Percentiles rank a stretch among this genome's conserved stretches.
phyloP scores from a whole-genome alignment of 805 yeast species.

The Candida argentea region DNA sequence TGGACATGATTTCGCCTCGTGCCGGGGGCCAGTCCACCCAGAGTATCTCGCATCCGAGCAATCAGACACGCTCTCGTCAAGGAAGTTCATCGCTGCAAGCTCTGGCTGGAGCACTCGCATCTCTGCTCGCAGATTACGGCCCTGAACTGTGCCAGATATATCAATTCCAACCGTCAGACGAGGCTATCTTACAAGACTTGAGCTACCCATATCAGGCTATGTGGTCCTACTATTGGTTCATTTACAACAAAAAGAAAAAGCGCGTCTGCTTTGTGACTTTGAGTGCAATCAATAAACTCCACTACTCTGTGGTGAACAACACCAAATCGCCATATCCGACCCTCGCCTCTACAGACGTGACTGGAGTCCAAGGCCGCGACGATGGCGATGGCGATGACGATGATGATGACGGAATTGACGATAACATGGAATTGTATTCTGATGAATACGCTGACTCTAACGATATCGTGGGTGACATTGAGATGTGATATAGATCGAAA shows the following conservation, averaged over 20 bases:
- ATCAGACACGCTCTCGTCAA: conserved; percentile 16
- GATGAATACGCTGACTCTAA: conserved; percentile 15
- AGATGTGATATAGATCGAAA: conserved; percentile 13
- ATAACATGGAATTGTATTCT: conserved; percentile 13
- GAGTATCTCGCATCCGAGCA: conserved; percentile 10
- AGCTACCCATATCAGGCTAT: conserved; percentile 35
- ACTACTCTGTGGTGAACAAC: conserved; percentile 22
- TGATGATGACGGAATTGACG: conserved; percentile 16
- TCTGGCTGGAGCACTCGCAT: conserved; percentile 1
- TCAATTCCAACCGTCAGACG: conserved; percentile 53
- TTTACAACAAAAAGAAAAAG: conserved; percentile 83
- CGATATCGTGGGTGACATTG: conserved; percentile 30
- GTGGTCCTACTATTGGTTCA: conserved; percentile 85
- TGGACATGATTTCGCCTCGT: conserved; percentile 44
- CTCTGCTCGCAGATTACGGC: neutral
- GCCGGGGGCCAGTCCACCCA: conserved; percentile 9
- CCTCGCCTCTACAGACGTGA: conserved; percentile 1
- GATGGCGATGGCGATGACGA: conserved; percentile 8
- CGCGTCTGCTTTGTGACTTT: conserved; percentile 82
- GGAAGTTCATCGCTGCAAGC: conserved; percentile 4
- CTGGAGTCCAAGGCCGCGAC: no score
- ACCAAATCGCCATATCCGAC: no score
- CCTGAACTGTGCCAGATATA: conserved; percentile 47
- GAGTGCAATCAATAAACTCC: conserved; percentile 36
- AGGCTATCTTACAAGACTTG: conserved; percentile 51